These are phyloP conservation scores for Acanthamoeba polyphaga DNA, from an alignment of 208 protist species.

Conservation along the genomic window DNA sequence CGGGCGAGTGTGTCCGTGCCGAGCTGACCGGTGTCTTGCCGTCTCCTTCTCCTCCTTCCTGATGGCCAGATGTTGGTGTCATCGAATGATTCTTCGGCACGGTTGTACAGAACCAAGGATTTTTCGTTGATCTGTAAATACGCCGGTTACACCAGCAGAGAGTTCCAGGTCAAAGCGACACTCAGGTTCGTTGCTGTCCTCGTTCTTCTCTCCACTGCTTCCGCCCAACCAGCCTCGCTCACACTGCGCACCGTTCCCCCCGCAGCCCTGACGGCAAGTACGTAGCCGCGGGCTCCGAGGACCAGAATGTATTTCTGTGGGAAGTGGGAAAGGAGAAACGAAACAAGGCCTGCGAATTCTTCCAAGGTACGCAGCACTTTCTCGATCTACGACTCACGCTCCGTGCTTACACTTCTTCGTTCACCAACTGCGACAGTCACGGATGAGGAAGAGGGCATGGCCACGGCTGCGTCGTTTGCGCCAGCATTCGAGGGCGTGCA, in stretches of 20 bases:
- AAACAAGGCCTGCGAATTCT: slow-evolving; percentile 63
- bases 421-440: not conserved
- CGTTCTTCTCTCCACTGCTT: not conserved
- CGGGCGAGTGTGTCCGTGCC: too few relatives aligned
- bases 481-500: not conserved
- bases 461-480: slow-evolving; percentile 4
- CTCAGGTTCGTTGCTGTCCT: not conserved
- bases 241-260: not conserved
- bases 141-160: slow-evolving; percentile 42
- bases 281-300: slow-evolving; percentile 32
- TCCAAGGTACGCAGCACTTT: not conserved
- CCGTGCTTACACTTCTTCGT: not conserved
- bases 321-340: slow-evolving; percentile 48
- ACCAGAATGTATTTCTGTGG: slow-evolving; percentile 52
- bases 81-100: slow-evolving; percentile 87
- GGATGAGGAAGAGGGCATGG: slow-evolving; percentile 40
- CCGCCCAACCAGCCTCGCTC: not conserved
- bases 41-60: not conserved
- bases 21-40: not conserved
- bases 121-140: slow-evolving; percentile 85
- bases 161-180: slow-evolving; percentile 59
- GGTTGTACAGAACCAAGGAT: slow-evolving; percentile 86
- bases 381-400: not conserved
- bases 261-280: slow-evolving; percentile 31
- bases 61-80: slow-evolving; percentile 84